These are phyloP conservation scores for Coprinellus micaceus DNA, from an alignment of 768 basidiomycete species.

Conservation along the genomic window DNA sequence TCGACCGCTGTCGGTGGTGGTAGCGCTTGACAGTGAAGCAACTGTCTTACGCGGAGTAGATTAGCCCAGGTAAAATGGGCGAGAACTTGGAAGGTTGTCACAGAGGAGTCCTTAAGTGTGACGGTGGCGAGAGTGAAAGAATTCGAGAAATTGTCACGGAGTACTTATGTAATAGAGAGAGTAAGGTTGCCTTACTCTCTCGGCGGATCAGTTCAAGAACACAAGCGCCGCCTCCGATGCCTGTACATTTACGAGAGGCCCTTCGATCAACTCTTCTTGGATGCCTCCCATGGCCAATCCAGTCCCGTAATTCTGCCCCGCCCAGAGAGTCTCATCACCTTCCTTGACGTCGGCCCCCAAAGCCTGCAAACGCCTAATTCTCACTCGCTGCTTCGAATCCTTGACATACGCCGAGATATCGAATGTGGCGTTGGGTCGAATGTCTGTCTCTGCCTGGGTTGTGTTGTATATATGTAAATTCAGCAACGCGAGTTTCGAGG, in stretches of 20 bases:
- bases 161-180: too few species aligned
- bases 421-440: conserved; percentile 41
- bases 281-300: conserved; percentile 37
- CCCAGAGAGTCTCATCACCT: conserved; percentile 46
- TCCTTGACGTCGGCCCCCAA: conserved; percentile 46
- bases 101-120: too few species aligned
- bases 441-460: conserved; percentile 30
- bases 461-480: conserved; percentile 52
- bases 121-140: too few species aligned
- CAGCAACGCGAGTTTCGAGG: conserved; percentile 44
- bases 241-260: conserved; percentile 20
- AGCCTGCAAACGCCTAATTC: conserved; percentile 39
- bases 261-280: conserved; percentile 35
- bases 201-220: conserved; percentile 12
- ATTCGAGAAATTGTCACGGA: too few species aligned
- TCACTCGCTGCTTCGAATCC: conserved; percentile 25
- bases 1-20: too few species aligned
- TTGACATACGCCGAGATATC: conserved; percentile 42
- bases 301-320: conserved; percentile 44
- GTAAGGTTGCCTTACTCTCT: too few species aligned
- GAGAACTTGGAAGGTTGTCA: too few species aligned
- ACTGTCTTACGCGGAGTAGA: too few species aligned
- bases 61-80: too few species aligned
- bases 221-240: conserved; percentile 30
- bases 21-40: too few species aligned